Evolutionary conservation across 768 basidiomycete species (phyloP).

Genomic region (Suillus fuscotomentosus): DNA sequence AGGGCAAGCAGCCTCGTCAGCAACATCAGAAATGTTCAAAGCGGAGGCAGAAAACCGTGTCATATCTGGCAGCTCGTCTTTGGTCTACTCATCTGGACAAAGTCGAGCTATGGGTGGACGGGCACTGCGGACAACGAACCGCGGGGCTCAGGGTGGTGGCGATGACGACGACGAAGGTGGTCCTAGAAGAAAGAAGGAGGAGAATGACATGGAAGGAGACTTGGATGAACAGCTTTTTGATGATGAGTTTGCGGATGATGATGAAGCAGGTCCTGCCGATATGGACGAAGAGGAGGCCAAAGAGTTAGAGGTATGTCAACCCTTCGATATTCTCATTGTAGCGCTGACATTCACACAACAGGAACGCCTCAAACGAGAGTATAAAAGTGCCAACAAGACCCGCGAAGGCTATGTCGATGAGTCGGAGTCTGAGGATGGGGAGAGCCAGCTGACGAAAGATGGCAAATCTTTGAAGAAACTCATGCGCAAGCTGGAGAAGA

Average conservation of each 20-base stretch:
- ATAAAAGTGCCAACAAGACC: conserved; percentile 72
- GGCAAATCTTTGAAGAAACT: conserved; percentile 84
- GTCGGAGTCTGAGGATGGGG: conserved; percentile 71
- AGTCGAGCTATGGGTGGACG: conserved; percentile 72
- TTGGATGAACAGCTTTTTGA: conserved; percentile 82
- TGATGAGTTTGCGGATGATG: conserved; percentile 85
- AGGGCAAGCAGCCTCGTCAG: conserved; percentile 57
- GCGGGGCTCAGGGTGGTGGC: conserved; percentile 56
- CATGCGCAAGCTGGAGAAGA: conserved; percentile 81
- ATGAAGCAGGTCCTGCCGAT: conserved; percentile 72
- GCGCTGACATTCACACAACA: conserved; percentile 24
- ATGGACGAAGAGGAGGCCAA: conserved; percentile 84
- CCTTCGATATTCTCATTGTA: conserved; percentile 1
- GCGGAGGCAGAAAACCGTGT: conserved; percentile 52
- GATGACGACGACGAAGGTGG: conserved; percentile 70
- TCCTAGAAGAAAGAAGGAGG: conserved; percentile 49
- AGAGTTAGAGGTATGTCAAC: conserved; percentile 64
- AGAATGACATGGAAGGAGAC: conserved; percentile 75
- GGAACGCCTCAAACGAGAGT: conserved; percentile 85
- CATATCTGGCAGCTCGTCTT: conserved; percentile 40
- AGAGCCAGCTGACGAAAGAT: conserved; percentile 59
- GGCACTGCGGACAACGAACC: conserved; percentile 65
- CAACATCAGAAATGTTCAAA: conserved; percentile 70
- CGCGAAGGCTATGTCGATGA: conserved; percentile 70
- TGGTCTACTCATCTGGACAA: conserved; percentile 48